Conservation (phyloP, 257 asterid genomes). For the Rehmannia glutinosa region DNA sequence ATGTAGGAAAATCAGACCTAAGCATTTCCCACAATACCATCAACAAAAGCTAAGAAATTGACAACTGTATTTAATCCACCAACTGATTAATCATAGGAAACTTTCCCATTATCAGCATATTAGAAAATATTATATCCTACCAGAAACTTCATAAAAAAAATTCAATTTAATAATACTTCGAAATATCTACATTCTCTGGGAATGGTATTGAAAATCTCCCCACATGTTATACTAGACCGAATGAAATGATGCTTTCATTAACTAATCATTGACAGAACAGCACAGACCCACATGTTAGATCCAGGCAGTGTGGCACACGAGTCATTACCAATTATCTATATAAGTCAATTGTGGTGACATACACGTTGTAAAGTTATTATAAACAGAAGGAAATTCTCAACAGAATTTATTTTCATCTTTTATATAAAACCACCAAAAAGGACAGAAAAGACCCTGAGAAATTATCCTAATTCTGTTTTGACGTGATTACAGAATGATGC, state of each 20-base stretch:
- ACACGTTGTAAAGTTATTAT: neutral
- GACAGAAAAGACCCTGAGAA: neutral
- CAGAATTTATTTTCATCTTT: neutral
- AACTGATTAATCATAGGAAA: slow-evolving; percentile 3
- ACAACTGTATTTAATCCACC: neutral
- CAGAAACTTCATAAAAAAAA: neutral
- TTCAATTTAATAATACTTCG: neutral
- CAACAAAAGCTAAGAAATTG: slow-evolving; percentile 1
- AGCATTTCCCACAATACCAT: slow-evolving; percentile 2
- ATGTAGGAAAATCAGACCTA: neutral
- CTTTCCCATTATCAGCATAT: neutral
- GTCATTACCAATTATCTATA: slow-evolving; percentile 7
- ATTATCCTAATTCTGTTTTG: neutral
- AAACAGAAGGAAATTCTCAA: neutral
- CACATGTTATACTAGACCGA: neutral
- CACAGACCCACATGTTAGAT: slow-evolving; percentile 12
- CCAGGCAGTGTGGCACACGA: slow-evolving; percentile 4
- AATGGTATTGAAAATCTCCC: slow-evolving; percentile 2
- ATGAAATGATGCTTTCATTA: slow-evolving; percentile 5
- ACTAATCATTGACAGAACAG: slow-evolving; percentile 15
- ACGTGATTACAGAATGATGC: neutral
- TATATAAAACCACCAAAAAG: neutral
- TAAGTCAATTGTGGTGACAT: neutral
- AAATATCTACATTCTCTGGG: neutral
- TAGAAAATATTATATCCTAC: neutral